Evolutionary conservation across 768 basidiomycete genomes (phyloP).

Genomic region (Saitozyma podzolica): DNA sequence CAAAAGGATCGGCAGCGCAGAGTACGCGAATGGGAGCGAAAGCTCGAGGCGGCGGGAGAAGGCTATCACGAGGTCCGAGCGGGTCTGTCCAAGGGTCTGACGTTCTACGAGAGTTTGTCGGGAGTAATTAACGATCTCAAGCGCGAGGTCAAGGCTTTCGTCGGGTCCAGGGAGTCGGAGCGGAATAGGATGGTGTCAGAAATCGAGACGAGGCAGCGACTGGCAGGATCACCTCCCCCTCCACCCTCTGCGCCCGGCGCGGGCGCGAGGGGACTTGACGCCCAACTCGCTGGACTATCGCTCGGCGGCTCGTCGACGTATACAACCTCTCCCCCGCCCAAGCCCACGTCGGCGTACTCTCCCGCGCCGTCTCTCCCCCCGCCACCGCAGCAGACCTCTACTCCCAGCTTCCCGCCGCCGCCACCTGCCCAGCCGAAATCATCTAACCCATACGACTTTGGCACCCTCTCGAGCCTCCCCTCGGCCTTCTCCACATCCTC

Average conservation of each 20-base stretch:
- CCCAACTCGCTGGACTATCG: conserved; percentile 28
- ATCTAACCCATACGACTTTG: conserved; percentile 48
- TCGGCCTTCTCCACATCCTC: conserved; percentile 32
- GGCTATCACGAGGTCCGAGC: conserved; percentile 82
- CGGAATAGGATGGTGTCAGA: conserved; percentile 67
- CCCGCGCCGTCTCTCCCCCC: conserved; percentile 17
- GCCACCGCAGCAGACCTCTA: conserved; percentile 57
- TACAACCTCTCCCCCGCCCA: conserved; percentile 15
- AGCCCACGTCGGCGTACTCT: conserved; percentile 5
- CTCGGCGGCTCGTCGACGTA: conserved; percentile 12
- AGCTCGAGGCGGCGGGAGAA: conserved; percentile 75
- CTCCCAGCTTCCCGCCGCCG: conserved; percentile 48
- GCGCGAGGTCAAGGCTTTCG: conserved; percentile 64
- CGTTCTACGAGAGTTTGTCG: conserved; percentile 81
- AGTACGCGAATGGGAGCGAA: conserved; percentile 70
- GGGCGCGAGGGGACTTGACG: conserved; percentile 40
- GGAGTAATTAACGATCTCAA: conserved; percentile 64
- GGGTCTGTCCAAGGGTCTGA: conserved; percentile 81
- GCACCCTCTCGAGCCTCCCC: conserved; percentile 31
- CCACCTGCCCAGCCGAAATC: conserved; percentile 43
- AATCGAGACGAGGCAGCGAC: conserved; percentile 69
- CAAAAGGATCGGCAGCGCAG: conserved; percentile 80
- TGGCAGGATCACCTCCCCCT: conserved; percentile 55
- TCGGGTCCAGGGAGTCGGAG: conserved; percentile 66
- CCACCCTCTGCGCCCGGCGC: conserved; percentile 22